These are phyloP conservation scores for Cichorium intybus DNA, from an alignment of 140 eudicot species.

Conservation along the genomic window DNA sequence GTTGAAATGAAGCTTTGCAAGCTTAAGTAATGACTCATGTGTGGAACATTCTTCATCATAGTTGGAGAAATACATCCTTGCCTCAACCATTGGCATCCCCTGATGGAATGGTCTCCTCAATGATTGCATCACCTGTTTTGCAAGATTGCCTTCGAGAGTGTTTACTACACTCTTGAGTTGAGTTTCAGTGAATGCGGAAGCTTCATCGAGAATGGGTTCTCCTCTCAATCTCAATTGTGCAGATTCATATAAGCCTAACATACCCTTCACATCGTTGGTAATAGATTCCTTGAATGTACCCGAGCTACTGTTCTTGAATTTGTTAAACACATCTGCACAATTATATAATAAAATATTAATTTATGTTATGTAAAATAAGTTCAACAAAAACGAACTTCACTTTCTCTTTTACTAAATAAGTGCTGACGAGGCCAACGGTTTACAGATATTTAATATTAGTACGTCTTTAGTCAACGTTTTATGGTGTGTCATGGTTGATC, in stretches of 20 bases:
- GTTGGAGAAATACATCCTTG: slow-evolving; percentile 30
- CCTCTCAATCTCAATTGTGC: slow-evolving; percentile 35
- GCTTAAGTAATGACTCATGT: slow-evolving; percentile 24
- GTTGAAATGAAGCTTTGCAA: slow-evolving; percentile 42
- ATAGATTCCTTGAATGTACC: slow-evolving; percentile 36
- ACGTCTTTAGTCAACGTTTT: no score
- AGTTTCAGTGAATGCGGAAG: slow-evolving; percentile 26
- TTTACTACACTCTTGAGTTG: slow-evolving; percentile 25
- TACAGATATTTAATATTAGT: no score
- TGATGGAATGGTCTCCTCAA: slow-evolving; percentile 34
- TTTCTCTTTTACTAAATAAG: background rate
- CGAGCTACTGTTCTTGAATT: slow-evolving; percentile 22
- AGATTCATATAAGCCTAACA: slow-evolving; percentile 53
- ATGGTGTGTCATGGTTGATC: no score
- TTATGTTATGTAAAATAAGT: background rate
- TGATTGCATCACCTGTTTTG: slow-evolving; percentile 33
- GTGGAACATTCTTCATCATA: slow-evolving; percentile 33
- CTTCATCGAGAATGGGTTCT: slow-evolving; percentile 46
- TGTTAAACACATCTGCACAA: slow-evolving; percentile 30
- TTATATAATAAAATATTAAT: background rate
- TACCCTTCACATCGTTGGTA: slow-evolving; percentile 30
- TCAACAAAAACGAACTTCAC: background rate
- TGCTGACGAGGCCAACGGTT: no score
- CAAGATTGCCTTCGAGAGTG: background rate
- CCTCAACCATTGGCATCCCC: slow-evolving; percentile 44